Base-by-base conservation (phyloP, 116 monocot species). In the Papilionanthe hybrid region DNA sequence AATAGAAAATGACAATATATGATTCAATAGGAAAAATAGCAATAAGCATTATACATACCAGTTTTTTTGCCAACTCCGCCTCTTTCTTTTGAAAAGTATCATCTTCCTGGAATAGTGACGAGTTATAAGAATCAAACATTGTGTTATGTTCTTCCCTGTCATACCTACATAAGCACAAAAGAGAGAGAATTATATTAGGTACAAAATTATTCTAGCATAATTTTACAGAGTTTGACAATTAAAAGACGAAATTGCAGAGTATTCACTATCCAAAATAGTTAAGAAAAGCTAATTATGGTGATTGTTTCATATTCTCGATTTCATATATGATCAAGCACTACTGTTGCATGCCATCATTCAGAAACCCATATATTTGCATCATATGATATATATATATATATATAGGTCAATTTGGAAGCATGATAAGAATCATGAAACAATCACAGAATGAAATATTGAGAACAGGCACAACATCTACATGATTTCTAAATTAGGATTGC, bases 131-230 rank as follows among this genome's bases (percentile, higher is more conserved):
- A 86, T 95, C 92, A 83, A 85, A 89, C 90, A 90, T 83, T 43
- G 95, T 95, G 63, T 75, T 89, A 48, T 91, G 95, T 58, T 95
- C 95, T 85, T 95, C 95, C 79, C 93, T 88, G 43, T 96, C 93
- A 87, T 96, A 96, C 96, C 96, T 96, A 72, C 42, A 87, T 22
- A 77, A 49, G 25, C 48, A 76, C 42, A 42, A 77, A 42, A n/a
- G 13, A 48, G 9, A 80, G 77, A 66, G 6, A 45, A 45, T 5
- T 8, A 45, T 5, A 60, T 23, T 60, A 60, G 25, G 32, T 69
- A 11, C 28, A 1, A 25, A 1, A 28, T 66, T 25, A 66, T 29
- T 10, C 0, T 30, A 7, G 29, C 1, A 68, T 30, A 68, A 29
- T 29, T 9, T n/a, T 29, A 12, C 30, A 68, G 11, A 28, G 29